Conservation (phyloP, 2,329 filamentous ascomycete genomes). For the Hypoxylon sp. region DNA sequence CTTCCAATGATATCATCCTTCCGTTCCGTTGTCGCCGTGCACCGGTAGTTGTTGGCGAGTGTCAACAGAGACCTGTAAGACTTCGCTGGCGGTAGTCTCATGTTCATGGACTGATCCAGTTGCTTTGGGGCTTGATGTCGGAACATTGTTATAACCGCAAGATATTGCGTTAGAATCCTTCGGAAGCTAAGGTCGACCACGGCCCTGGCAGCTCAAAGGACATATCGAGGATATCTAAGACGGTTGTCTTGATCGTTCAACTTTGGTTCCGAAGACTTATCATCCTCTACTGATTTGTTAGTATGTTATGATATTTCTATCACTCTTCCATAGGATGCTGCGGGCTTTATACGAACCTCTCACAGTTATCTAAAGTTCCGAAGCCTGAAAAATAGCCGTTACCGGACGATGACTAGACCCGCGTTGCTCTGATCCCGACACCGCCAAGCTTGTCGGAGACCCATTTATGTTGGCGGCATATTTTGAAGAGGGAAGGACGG, state of each 20-base stretch:
- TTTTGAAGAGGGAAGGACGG: neutral
- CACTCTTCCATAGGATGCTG: neutral
- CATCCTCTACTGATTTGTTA: neutral
- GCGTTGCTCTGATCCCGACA: neutral
- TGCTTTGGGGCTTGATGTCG: neutral
- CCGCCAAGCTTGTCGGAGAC: neutral
- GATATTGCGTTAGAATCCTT: neutral
- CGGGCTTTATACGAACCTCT: neutral
- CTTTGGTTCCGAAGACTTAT: neutral
- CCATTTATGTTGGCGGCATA: neutral
- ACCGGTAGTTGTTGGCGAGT: neutral
- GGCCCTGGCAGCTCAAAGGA: neutral
- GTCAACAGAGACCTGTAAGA: neutral
- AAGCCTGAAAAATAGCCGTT: neutral
- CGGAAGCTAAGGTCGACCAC: neutral
- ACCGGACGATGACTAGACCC: neutral
- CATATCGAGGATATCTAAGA: neutral
- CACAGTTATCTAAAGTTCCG: neutral
- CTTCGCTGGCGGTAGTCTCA: neutral
- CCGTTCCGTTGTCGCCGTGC: slow-evolving; percentile 20
- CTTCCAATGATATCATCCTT: slow-evolving; percentile 14
- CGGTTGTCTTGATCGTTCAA: neutral
- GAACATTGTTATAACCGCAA: neutral
- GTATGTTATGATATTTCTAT: neutral
- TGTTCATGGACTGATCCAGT: neutral